Conservation (phyloP, 495 filamentous ascomycete genomes). For the Thozetella sp. region DNA sequence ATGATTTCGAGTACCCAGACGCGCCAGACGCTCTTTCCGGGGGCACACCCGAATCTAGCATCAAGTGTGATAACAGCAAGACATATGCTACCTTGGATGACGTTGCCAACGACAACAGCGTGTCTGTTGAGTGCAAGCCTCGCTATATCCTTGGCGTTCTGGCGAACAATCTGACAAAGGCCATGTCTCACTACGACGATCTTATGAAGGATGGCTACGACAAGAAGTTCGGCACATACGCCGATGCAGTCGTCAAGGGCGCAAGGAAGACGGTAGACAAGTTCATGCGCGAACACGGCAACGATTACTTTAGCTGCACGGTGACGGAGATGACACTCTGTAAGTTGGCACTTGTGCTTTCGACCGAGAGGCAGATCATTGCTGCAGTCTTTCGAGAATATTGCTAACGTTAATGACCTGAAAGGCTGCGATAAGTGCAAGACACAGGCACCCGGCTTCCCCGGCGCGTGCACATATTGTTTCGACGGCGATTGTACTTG, state of each 20-base stretch:
- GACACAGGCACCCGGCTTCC: no score
- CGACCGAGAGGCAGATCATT: no score
- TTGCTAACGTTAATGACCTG: not conserved
- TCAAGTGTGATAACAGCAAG: not conserved
- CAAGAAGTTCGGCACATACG: not conserved
- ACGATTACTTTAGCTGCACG: not conserved
- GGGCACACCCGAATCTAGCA: not conserved
- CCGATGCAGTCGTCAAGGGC: not conserved
- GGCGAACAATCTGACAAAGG: not conserved
- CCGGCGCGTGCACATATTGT: no score
- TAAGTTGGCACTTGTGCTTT: not conserved
- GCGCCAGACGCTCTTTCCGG: not conserved
- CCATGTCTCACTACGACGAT: not conserved
- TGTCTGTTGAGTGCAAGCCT: not conserved
- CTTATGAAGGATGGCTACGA: not conserved
- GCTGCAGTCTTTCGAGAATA: not conserved
- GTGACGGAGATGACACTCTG: not conserved
- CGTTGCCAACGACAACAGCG: not conserved
- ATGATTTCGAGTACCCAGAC: not conserved
- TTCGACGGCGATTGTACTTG: no score
- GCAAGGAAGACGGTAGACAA: not conserved
- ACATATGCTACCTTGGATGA: not conserved
- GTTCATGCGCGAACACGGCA: not conserved
- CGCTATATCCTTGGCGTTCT: not conserved
- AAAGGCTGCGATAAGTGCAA: no score